Evolutionary conservation across 2,329 filamentous ascomycete species (phyloP).

Genomic region (Hypoxylon sp.): DNA sequence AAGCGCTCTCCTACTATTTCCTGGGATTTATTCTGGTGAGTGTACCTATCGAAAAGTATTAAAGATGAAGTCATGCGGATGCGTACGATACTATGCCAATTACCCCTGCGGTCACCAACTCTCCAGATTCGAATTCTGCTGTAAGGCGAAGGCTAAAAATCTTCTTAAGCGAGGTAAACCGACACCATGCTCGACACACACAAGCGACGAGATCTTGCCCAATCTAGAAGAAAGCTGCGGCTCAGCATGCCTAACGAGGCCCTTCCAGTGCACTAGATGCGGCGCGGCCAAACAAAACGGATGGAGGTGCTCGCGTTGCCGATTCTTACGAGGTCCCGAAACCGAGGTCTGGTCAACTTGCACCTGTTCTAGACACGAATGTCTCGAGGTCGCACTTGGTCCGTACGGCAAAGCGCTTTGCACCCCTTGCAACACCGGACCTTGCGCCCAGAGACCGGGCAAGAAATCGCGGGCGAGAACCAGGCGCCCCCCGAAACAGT

Average conservation of each 20-base stretch:
- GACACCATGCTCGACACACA: conserved; percentile 28
- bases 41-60: background rate
- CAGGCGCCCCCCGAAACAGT: background rate
- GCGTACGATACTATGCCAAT: conserved; percentile 28
- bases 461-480: background rate
- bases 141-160: conserved; percentile 36
- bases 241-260: conserved; percentile 42
- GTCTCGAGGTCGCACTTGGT: conserved; percentile 30
- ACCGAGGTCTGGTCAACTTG: conserved; percentile 36
- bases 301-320: conserved; percentile 47
- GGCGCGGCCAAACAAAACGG: conserved; percentile 41
- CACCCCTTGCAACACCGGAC: conserved; percentile 10
- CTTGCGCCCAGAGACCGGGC: background rate
- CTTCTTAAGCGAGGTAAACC: conserved; percentile 22
- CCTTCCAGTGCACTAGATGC: conserved; percentile 46
- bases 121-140: conserved; percentile 42
- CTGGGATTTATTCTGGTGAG: background rate
- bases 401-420: conserved; percentile 27
- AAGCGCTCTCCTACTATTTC: background rate
- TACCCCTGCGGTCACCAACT: conserved; percentile 50
- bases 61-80: conserved; percentile 40
- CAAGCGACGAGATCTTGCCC: background rate
- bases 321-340: conserved; percentile 28
- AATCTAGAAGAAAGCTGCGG: conserved; percentile 47
- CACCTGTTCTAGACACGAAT: conserved; percentile 32